A percentile compares a stretch with the other conserved stretches of the same genome.
These are phyloP conservation scores for Fusarium tanahbumbuense DNA, from an alignment of 2,329 filamentous ascomycete species.

Conservation along the genomic window DNA sequence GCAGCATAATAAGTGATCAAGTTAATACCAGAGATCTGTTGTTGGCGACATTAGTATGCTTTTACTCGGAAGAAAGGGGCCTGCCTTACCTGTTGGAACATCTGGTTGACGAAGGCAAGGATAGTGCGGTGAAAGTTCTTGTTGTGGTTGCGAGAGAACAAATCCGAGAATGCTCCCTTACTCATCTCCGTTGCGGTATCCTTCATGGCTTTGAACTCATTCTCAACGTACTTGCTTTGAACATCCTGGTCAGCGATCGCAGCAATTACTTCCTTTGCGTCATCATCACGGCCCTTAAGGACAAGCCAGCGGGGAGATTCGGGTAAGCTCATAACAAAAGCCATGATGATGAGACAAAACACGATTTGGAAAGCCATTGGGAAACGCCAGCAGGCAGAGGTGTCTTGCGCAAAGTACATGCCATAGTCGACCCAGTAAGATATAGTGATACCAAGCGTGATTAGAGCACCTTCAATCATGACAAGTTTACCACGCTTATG, in stretches of 20 bases:
- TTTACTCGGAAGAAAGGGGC: fast-evolving
- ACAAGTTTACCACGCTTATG: slow-evolving; percentile 70
- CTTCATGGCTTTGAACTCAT: slow-evolving; percentile 70
- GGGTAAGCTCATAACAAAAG: slow-evolving; percentile 63
- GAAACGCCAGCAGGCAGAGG: slow-evolving; percentile 65
- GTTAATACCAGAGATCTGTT: slow-evolving; percentile 67
- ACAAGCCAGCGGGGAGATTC: slow-evolving; percentile 65
- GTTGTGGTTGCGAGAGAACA: slow-evolving; percentile 69
- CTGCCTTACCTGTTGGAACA: slow-evolving; percentile 62
- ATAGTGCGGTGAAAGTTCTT: slow-evolving; percentile 68
- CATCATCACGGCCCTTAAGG: slow-evolving; percentile 58
- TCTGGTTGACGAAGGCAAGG: slow-evolving; percentile 71
- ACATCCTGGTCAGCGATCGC: slow-evolving; percentile 66
- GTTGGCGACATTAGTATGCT: slow-evolving; percentile 1
- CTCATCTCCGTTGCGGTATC: slow-evolving; percentile 76
- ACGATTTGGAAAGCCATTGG: slow-evolving; percentile 66
- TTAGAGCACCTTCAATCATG: slow-evolving; percentile 70
- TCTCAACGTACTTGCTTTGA: slow-evolving; percentile 68
- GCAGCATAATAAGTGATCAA: slow-evolving; percentile 73
- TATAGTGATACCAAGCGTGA: slow-evolving; percentile 67
- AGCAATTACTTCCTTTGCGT: slow-evolving; percentile 60
- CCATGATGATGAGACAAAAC: slow-evolving; percentile 69
- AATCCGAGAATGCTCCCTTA: slow-evolving; percentile 68
- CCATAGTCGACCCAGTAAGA: slow-evolving; percentile 72
- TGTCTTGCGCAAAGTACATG: slow-evolving; percentile 60